Percentiles rank a stretch among this genome's conserved stretches.
Conservation (phyloP, 75 land plant species). For the Pinus taeda region DNA sequence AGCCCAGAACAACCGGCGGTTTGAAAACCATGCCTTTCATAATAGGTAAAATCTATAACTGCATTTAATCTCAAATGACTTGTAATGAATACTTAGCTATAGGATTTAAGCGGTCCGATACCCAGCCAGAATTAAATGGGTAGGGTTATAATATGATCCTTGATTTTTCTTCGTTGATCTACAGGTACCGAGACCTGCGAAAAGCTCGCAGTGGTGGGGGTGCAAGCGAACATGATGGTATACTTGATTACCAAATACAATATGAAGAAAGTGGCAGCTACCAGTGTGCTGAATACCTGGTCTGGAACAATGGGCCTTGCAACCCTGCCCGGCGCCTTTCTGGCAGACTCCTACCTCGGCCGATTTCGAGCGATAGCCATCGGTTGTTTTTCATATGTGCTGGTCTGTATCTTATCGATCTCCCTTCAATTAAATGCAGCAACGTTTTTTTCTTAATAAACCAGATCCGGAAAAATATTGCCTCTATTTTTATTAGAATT, state of each 20-base stretch:
- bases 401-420: constrained; percentile 5
- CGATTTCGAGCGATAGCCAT: constrained; percentile 28
- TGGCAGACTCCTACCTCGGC: constrained; percentile 41
- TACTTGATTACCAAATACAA: constrained; percentile 15
- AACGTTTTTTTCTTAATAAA: no score
- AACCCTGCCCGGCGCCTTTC: constrained; percentile 28
- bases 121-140: not conserved
- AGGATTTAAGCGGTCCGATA: not conserved
- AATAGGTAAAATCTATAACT: not conserved
- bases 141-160: not conserved
- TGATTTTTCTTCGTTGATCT: not conserved
- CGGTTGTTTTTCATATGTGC: constrained; percentile 20
- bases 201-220: not conserved
- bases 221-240: constrained; percentile 10
- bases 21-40: constrained; percentile 3
- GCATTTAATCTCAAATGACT: not conserved
- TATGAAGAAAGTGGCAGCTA: constrained; percentile 16
- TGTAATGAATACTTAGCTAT: not conserved
- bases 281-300: constrained; percentile 31
- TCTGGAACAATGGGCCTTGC: constrained; percentile 26
- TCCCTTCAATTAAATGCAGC: no score
- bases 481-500: no score
- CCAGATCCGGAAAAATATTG: no score
- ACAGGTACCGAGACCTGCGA: not conserved
- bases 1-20: not conserved